A percentile compares a stretch with the other conserved stretches of the same genome.
phyloP scores from a whole-genome alignment of 495 filamentous ascomycete species.

The Cercophora newfieldiana region DNA sequence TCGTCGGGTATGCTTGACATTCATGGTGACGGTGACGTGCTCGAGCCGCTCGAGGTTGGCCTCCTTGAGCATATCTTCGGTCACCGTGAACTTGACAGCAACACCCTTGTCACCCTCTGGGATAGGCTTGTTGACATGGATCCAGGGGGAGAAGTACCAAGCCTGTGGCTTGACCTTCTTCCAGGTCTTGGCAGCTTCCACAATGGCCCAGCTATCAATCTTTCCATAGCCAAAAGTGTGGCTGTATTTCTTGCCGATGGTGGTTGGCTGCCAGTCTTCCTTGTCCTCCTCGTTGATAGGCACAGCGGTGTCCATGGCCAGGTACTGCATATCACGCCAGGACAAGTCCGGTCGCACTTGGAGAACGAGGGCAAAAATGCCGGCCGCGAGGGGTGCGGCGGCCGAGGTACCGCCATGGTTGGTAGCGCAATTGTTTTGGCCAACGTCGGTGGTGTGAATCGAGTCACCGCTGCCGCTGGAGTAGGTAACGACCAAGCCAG shows the following conservation, averaged over 20 bases:
- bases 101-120: slow-evolving; percentile 85
- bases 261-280: slow-evolving; percentile 75
- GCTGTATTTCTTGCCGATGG: slow-evolving; percentile 81
- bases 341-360: slow-evolving; percentile 81
- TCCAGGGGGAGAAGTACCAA: slow-evolving; percentile 91
- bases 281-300: slow-evolving; percentile 67
- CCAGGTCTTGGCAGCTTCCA: slow-evolving; percentile 83
- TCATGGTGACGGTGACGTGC: slow-evolving; percentile 98
- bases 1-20: slow-evolving; percentile 78
- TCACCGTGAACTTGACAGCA: slow-evolving; percentile 74
- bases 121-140: slow-evolving; percentile 81
- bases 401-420: slow-evolving; percentile 94
- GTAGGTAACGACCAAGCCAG: slow-evolving; percentile 92
- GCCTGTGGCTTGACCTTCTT: slow-evolving; percentile 93
- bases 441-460: slow-evolving; percentile 97
- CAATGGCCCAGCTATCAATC: slow-evolving; percentile 80
- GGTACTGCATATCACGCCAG: slow-evolving; percentile 94
- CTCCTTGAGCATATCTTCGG: slow-evolving; percentile 66
- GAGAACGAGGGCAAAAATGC: slow-evolving; percentile 89
- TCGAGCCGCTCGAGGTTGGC: slow-evolving; percentile 86
- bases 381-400: slow-evolving; percentile 87
- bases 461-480: slow-evolving; percentile 85
- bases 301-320: slow-evolving; percentile 81
- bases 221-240: slow-evolving; percentile 96
- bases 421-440: slow-evolving; percentile 71